Evolutionary conservation across 345 rosid genomes (phyloP).

Genomic region (Garcia nutans): DNA sequence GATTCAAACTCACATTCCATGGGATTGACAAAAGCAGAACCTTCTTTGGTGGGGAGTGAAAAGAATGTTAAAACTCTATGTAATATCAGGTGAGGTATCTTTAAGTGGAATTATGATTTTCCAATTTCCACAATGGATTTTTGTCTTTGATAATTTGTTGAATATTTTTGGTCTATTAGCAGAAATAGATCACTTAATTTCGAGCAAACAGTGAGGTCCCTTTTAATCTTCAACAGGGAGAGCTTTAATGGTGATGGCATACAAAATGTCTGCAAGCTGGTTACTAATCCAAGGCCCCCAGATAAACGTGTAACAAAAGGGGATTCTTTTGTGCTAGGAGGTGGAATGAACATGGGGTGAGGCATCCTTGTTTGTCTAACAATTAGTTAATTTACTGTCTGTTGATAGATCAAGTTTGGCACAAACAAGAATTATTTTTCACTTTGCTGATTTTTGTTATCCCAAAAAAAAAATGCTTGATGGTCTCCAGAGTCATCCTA

Average conservation of each 20-base stretch:
- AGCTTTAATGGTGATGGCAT: conserved; percentile 22
- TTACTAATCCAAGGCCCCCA: conserved; percentile 34
- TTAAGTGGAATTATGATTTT: not conserved
- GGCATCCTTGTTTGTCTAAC: conserved; percentile 6
- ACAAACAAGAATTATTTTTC: too few relatives aligned
- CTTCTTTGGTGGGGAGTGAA: conserved; percentile 31
- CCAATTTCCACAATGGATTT: not conserved
- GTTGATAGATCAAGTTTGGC: not conserved
- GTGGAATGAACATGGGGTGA: conserved; percentile 35
- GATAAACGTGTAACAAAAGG: conserved; percentile 37
- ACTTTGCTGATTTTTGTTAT: too few relatives aligned
- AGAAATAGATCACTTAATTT: not conserved
- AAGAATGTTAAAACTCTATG: conserved; percentile 26
- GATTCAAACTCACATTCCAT: conserved; percentile 18
- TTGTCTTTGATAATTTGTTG: not conserved
- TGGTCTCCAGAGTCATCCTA: too few relatives aligned
- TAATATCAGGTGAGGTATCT: conserved; percentile 35
- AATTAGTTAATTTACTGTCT: not conserved
- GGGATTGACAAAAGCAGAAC: conserved; percentile 22
- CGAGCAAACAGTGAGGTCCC: not conserved
- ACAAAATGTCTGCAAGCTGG: conserved; percentile 31
- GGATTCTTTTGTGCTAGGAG: conserved; percentile 37
- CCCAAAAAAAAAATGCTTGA: too few relatives aligned
- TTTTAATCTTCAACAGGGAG: conserved; percentile 32
- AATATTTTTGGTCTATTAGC: not conserved